Evolutionary conservation across 331 rosid species (phyloP).

Genomic region (Phaseolus coccineus): DNA sequence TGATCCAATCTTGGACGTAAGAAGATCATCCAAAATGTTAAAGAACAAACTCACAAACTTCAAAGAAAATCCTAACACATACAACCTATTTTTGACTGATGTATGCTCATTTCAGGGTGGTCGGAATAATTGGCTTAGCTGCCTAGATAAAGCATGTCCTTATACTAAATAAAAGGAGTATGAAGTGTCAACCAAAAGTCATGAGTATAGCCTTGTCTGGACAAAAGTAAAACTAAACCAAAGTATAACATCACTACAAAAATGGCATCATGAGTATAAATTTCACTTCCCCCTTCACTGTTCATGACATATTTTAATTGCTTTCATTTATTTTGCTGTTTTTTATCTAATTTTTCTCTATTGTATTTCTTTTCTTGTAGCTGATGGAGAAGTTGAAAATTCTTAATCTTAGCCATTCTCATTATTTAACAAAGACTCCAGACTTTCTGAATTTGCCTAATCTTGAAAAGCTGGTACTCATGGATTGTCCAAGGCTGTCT

Average conservation of each 20-base stretch:
- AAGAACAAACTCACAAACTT: too few species aligned
- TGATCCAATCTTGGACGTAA: too few species aligned
- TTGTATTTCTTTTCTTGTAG: slow-evolving; percentile 14
- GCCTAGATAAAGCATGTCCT: too few species aligned
- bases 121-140: too few species aligned
- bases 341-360: background rate
- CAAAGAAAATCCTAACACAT: too few species aligned
- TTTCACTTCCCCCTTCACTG: background rate
- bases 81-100: too few species aligned
- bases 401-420: slow-evolving; percentile 55
- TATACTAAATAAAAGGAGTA: too few species aligned
- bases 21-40: too few species aligned
- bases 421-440: slow-evolving; percentile 43
- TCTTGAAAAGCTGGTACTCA: slow-evolving; percentile 47
- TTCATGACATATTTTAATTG: background rate
- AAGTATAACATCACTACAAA: background rate
- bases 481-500: slow-evolving; percentile 46
- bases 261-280: background rate
- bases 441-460: slow-evolving; percentile 53
- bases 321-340: background rate
- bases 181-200: too few species aligned
- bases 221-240: background rate
- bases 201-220: background rate
- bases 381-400: slow-evolving; percentile 42
- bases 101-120: too few species aligned